Evolutionary conservation across 345 rosid species (phyloP).

Genomic region (Aethionema arabicum): DNA sequence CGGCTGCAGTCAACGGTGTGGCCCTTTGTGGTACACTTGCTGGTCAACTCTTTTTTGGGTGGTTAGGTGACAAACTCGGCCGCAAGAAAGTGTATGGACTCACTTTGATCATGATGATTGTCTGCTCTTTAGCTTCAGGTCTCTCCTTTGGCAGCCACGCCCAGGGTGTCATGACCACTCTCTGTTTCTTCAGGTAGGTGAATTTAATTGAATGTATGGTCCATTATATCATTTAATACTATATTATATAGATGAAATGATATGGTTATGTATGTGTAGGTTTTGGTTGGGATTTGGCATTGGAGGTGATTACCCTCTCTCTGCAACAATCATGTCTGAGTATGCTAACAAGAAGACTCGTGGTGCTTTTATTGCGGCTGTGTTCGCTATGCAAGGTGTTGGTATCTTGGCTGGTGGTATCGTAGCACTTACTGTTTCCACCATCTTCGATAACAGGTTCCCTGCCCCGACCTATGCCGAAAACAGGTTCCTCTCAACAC

Average conservation of each 20-base stretch:
- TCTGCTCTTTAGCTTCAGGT: constrained; percentile 38
- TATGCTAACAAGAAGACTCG: constrained; percentile 39
- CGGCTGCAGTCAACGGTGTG: constrained; percentile 45
- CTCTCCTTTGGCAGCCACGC: constrained; percentile 35
- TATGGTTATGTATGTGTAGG: constrained; percentile 4
- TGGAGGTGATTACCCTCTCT: constrained; percentile 41
- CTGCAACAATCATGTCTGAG: constrained; percentile 44
- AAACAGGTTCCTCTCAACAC: constrained; percentile 7
- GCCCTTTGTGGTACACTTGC: constrained; percentile 37
- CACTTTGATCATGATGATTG: constrained; percentile 42
- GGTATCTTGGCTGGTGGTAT: constrained; percentile 35
- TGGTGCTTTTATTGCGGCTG: constrained; percentile 28
- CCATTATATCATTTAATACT: too few relatives aligned
- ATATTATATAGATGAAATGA: too few relatives aligned
- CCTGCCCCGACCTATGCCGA: constrained; percentile 3
- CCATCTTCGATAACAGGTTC: constrained; percentile 26
- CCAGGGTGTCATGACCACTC: constrained; percentile 40
- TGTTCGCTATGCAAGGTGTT: constrained; percentile 37
- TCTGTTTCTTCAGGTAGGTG: constrained; percentile 47
- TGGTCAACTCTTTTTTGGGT: constrained; percentile 44
- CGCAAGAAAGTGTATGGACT: constrained; percentile 42
- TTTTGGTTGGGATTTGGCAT: constrained; percentile 44
- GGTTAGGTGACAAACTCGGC: constrained; percentile 49
- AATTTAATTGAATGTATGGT: too few relatives aligned
- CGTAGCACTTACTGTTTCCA: constrained; percentile 23